Base-by-base conservation (phyloP, 1,139 yeast species). In the Debaryomyces udenii region DNA sequence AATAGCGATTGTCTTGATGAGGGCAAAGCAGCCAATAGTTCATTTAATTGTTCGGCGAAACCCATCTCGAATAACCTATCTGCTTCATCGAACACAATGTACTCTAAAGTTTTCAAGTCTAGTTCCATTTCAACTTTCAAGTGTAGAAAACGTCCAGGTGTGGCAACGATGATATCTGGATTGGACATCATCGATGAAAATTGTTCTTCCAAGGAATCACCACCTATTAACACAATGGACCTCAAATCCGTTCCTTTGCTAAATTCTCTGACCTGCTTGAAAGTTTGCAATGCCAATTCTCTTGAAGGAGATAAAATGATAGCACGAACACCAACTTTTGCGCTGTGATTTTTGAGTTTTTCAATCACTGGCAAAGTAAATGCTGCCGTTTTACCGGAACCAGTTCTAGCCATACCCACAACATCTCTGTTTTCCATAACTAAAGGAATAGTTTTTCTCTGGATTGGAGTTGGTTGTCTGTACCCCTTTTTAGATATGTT, bases 341-440 rank as follows among this genome's bases (percentile, higher is more conserved):
- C 90, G 37, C 87, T 80, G 59, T 93, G 98, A 6, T 80, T 66
- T 59, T 87, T 88, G 49, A 91, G 70, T 55, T 79, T 84, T 56
- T 94, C 98, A 51, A 94, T 76, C 70, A 94, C 77, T 2, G 99
- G 99, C 43, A 94, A 68, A n/a, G 89, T 80, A 61, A 94, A 94
- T 1, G 99, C 99, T 4, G 98, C 98, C 0, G 99, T 94, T 61
- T 94, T 94, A 73, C 99, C 99, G 24, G 96, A 87, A 55, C 99
- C 99, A 1, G 99, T 94, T 57, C 98, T 79, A 15, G 99, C 99
- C 96, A 94, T 94, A 56, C 98, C 99, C 15, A 94, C 99, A 27
- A 94, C 96, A 66, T 94, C 99, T 57, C 96, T 76, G 45, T 81
- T 85, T 44, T 87, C 91, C 70, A 93, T 70, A 42, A 93, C 83